phyloP scores from a whole-genome alignment of 345 rosid genomes.

The Laguncularia racemosa region DNA sequence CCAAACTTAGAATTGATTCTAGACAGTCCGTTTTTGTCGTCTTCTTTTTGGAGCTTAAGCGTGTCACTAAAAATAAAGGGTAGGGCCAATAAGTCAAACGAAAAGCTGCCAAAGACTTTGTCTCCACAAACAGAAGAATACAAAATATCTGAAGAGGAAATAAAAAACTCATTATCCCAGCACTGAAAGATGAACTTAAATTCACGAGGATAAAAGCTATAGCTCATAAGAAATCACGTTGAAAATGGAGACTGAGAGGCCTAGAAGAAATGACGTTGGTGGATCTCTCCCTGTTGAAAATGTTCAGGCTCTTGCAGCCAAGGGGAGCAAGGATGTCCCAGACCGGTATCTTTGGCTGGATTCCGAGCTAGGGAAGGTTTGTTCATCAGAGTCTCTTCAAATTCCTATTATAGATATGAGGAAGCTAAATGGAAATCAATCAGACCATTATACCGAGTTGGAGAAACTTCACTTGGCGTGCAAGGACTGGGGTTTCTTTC shows the following conservation, averaged over 20 bases:
- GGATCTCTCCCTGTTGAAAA: constrained; percentile 30
- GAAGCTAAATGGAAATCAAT: constrained; percentile 15
- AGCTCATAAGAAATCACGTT: too few relatives aligned
- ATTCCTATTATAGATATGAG: constrained; percentile 34
- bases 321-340: constrained; percentile 18
- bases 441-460: constrained; percentile 18
- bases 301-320: constrained; percentile 33
- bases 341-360: constrained; percentile 25
- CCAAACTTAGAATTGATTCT: too few relatives aligned
- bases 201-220: too few relatives aligned
- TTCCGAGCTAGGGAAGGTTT: constrained; percentile 10
- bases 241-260: neutral
- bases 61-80: too few relatives aligned
- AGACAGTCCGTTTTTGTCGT: too few relatives aligned
- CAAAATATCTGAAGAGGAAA: too few relatives aligned
- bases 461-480: constrained; percentile 43
- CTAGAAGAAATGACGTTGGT: constrained; percentile 1
- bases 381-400: constrained; percentile 9
- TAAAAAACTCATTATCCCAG: too few relatives aligned
- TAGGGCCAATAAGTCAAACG: too few relatives aligned
- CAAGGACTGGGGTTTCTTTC: constrained; percentile 54
- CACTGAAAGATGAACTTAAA: too few relatives aligned
- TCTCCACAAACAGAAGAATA: too few relatives aligned
- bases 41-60: too few relatives aligned
- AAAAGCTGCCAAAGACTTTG: too few relatives aligned